phyloP scores from a whole-genome alignment of 495 filamentous ascomycete genomes.

The Entonaema liquescens region DNA sequence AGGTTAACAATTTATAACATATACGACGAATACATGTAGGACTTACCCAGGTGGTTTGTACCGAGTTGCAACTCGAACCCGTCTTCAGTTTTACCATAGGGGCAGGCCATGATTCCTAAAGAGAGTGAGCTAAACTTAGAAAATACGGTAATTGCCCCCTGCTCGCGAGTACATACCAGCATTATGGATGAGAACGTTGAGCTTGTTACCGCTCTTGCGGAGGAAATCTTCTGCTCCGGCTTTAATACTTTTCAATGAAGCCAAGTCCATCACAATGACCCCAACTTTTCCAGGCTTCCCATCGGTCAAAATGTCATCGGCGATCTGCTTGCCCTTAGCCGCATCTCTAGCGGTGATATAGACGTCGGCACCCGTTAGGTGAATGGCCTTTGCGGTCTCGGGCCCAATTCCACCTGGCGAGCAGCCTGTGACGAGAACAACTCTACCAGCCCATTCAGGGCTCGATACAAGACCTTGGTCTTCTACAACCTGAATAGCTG shows the following conservation, averaged over 20 bases:
- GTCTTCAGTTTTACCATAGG: not conserved
- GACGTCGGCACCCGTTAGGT: constrained; percentile 58
- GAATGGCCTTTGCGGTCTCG: constrained; percentile 58
- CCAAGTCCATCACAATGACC: constrained; percentile 50
- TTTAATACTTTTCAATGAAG: constrained; percentile 42
- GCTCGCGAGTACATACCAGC: constrained; percentile 26
- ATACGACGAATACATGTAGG: not conserved
- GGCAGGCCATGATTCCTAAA: constrained; percentile 52
- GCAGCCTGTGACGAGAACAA: constrained; percentile 60
- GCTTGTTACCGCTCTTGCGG: constrained; percentile 21
- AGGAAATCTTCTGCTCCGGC: constrained; percentile 40
- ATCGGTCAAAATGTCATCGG: constrained; percentile 42
- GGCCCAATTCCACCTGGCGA: constrained; percentile 62
- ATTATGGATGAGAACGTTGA: constrained; percentile 46
- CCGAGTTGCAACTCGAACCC: not conserved
- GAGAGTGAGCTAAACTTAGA: not conserved
- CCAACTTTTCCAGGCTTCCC: constrained; percentile 40
- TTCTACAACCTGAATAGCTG: constrained; percentile 61
- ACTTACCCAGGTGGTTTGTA: not conserved
- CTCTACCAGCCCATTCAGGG: constrained; percentile 53
- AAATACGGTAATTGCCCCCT: not conserved
- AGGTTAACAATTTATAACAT: not conserved
- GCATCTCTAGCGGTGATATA: constrained; percentile 57
- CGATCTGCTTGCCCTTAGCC: constrained; percentile 45
- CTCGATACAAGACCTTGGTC: constrained; percentile 55